phyloP scores from a whole-genome alignment of 179 eudicot species.

The Nepenthes alata region DNA sequence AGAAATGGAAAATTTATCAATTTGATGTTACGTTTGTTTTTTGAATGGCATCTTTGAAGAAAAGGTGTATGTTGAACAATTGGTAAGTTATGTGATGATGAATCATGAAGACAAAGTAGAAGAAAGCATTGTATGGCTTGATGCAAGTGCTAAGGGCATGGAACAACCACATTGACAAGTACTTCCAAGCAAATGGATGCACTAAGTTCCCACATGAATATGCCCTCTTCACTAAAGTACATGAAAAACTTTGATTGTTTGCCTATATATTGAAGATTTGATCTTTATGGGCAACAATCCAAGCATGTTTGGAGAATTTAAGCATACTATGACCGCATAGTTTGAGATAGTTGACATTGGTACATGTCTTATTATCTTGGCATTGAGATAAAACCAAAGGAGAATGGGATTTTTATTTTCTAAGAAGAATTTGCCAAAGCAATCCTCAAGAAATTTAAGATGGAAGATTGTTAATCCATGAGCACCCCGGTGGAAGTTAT shows the following conservation, averaged over 20 bases:
- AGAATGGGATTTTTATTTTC: neutral
- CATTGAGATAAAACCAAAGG: neutral
- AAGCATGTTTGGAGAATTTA: neutral
- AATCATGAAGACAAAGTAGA: neutral
- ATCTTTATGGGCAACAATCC: constrained; percentile 1
- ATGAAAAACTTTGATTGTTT: neutral
- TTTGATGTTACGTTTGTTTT: too few relatives aligned
- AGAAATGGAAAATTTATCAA: too few relatives aligned
- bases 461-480: neutral
- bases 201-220: constrained; percentile 1
- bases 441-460: neutral
- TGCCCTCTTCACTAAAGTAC: neutral
- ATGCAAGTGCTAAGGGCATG: too few relatives aligned
- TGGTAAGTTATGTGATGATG: neutral
- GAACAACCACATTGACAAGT: neutral
- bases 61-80: neutral
- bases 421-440: neutral
- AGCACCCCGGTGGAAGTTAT: neutral
- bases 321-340: neutral
- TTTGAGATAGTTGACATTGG: neutral
- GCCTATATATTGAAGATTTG: constrained; percentile 3
- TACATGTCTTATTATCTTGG: neutral
- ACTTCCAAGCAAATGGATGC: neutral
- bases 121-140: neutral
- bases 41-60: too few relatives aligned